Conservation (phyloP, 495 filamentous ascomycete species). For the Tuber microsphaerosporum region DNA sequence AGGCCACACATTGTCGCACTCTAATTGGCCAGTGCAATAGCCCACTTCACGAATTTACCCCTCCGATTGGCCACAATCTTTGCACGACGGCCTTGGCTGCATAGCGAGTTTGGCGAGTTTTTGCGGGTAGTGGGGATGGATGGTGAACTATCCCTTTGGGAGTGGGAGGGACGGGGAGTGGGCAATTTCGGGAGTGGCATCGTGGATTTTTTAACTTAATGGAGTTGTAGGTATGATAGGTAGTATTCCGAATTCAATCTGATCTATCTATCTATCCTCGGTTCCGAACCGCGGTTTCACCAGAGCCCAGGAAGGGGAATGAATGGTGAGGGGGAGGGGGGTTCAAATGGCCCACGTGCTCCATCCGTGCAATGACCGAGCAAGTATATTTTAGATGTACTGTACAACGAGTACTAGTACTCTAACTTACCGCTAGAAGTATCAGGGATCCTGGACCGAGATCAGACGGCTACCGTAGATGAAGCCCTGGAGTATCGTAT, state of each 20-base stretch:
- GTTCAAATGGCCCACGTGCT: not conserved
- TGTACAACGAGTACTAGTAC: not conserved
- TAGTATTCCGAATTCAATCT: not conserved
- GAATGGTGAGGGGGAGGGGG: not conserved
- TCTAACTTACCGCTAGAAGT: not conserved
- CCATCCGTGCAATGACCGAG: not conserved
- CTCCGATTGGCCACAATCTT: too few species aligned
- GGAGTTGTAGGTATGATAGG: not conserved
- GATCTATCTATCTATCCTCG: not conserved
- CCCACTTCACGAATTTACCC: too few species aligned
- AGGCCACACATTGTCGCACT: too few species aligned
- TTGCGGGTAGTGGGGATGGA: too few species aligned
- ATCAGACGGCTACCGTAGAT: not conserved
- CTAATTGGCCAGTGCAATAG: too few species aligned
- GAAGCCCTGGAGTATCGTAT: not conserved
- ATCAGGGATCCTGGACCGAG: not conserved
- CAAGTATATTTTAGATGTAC: not conserved
- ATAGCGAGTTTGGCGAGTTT: too few species aligned
- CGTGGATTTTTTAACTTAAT: not conserved
- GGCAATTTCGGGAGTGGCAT: too few species aligned
- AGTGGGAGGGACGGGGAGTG: too few species aligned
- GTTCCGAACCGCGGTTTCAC: not conserved
- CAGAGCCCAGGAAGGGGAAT: not conserved
- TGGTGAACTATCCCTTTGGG: too few species aligned
- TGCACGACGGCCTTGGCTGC: too few species aligned